Conservation (phyloP, 345 rosid species). For the Gossypium thurberi region DNA sequence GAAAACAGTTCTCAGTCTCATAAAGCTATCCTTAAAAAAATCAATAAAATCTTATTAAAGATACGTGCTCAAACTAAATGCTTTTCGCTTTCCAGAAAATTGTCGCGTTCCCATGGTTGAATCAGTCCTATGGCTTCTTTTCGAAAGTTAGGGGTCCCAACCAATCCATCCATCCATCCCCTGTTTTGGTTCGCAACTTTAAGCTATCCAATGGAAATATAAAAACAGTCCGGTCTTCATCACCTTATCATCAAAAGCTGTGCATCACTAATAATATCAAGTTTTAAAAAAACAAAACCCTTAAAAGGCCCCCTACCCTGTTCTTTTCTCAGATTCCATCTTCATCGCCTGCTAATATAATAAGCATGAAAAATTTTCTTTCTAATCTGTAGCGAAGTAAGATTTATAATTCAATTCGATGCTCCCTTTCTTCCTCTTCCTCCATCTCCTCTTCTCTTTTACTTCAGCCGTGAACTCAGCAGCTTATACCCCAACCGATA, state of each 20-base stretch:
- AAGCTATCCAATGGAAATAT: not conserved
- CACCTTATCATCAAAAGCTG: not conserved
- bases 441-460: not conserved
- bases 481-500: constrained; percentile 1
- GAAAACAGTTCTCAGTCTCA: too few species aligned
- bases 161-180: too few species aligned
- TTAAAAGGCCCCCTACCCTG: not conserved
- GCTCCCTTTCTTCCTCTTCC: not conserved
- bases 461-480: not conserved
- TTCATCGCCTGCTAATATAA: not conserved
- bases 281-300: not conserved
- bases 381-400: not conserved
- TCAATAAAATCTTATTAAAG: not conserved
- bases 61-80: not conserved
- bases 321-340: not conserved
- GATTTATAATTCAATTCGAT: not conserved
- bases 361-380: not conserved
- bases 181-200: not conserved
- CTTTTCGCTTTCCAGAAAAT: not conserved
- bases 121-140: not conserved
- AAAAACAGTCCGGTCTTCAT: not conserved
- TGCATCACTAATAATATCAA: not conserved
- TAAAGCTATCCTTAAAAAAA: too few species aligned
- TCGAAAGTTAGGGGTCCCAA: not conserved
- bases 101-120: constrained; percentile 3